These are phyloP conservation scores for Nemania sp. DNA, from an alignment of 2,329 filamentous ascomycete genomes.

Conservation along the genomic window DNA sequence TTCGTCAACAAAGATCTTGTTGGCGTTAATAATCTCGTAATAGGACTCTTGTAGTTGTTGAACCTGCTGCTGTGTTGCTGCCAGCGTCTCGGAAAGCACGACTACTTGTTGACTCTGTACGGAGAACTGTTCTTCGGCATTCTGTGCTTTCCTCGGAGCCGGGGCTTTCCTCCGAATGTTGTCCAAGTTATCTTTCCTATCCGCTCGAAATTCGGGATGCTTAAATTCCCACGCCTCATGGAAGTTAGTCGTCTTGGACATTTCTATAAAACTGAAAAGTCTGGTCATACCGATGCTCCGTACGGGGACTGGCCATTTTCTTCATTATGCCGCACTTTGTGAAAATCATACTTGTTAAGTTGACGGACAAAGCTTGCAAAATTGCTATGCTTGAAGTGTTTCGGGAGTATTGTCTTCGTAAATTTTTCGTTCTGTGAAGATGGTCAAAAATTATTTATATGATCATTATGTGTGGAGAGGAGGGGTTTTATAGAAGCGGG, in stretches of 20 bases:
- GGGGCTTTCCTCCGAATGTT: conserved; percentile 96
- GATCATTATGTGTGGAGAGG: background rate
- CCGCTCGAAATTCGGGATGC: conserved; percentile 92
- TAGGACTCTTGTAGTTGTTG: conserved; percentile 85
- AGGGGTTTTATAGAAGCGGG: background rate
- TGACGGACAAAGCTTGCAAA: conserved; percentile 79
- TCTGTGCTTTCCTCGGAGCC: conserved; percentile 75
- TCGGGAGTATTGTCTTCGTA: conserved; percentile 78
- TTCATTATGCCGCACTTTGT: conserved; percentile 89
- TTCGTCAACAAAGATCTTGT: conserved; percentile 64
- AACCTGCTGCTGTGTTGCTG: conserved; percentile 90
- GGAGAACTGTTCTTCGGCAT: conserved; percentile 68
- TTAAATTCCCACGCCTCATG: conserved; percentile 90
- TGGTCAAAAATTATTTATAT: conserved; percentile 27
- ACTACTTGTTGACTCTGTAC: conserved; percentile 84
- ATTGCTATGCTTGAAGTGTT: conserved; percentile 85
- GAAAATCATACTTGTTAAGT: conserved; percentile 80
- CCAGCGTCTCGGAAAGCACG: conserved; percentile 82
- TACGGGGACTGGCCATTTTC: conserved; percentile 82
- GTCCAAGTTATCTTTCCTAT: conserved; percentile 94
- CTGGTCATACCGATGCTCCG: conserved; percentile 69
- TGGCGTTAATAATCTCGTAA: conserved; percentile 70
- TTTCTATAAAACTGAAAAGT: conserved; percentile 17
- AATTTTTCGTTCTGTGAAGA: conserved; percentile 82
- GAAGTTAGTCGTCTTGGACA: conserved; percentile 36